Base-by-base conservation (phyloP, 176 grass and related monocot species). In the Elaeis guineensis region DNA sequence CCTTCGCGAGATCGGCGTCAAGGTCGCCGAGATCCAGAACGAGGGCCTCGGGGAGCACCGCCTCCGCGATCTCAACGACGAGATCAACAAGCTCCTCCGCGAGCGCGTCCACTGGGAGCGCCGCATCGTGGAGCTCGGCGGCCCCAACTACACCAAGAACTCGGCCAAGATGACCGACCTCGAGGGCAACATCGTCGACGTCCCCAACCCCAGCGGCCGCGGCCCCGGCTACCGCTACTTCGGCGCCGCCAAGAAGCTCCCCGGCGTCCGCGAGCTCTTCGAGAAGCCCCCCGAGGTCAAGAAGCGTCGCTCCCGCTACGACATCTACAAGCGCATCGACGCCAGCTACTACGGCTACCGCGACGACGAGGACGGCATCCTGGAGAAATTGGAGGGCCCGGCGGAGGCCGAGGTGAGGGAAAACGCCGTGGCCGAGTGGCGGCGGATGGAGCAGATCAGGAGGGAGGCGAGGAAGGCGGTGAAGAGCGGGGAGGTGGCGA, bases 21-120 rank as follows among this genome's bases (percentile, higher is more conserved):
- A 98, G 81, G 93, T 98, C 4, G 72, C 84, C 16, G 87, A 98
- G 76, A 98, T 98, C 69, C 93, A 98, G 77, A 92, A 98, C 69
- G 93, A 98, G 79, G 93, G 93, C 55, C 87, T 92, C 16, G 87
- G 87, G 2, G 84, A 98, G 76, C 93, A 98, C 84, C 84, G 93
- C 55, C 87, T 98, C 29, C 87, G 84, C 53, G 93, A 98, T 75
- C 87, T 98, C 61, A 98, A 98, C 63, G 93, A 98, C 81, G 93
- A 98, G 87, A 98, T 98, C 79, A 98, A 98, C 76, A 98, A 98
- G 68, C 79, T 98, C 63, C 82, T 98, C 64, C 84, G 93, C 28
- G 93, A 98, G 81, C 87, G 93, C 65, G 55, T 59, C n/a, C 93
- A 98, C 55, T 98, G 87, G 93, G 93, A 92, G 81, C 88, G 81